These are phyloP conservation scores for Epichloe sibirici DNA, from an alignment of 2,329 filamentous ascomycete genomes.

Conservation along the genomic window DNA sequence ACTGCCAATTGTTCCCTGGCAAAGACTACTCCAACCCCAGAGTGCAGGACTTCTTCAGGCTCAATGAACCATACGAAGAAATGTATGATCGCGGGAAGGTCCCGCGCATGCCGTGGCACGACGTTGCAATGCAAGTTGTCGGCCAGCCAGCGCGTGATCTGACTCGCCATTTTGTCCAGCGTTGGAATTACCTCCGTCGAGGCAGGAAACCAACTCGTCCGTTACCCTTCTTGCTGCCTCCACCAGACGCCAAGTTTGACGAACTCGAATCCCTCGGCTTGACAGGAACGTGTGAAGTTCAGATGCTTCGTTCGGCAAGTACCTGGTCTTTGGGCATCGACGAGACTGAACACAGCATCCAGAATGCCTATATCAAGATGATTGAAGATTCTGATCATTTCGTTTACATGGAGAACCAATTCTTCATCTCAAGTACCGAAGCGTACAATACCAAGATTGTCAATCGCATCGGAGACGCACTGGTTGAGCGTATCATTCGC, in stretches of 20 bases:
- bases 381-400: slow-evolving; percentile 95
- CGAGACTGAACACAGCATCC: slow-evolving; percentile 84
- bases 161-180: slow-evolving; percentile 90
- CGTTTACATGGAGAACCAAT: slow-evolving; percentile 98
- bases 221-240: slow-evolving; percentile 83
- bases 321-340: slow-evolving; percentile 89
- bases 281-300: slow-evolving; percentile 89
- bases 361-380: slow-evolving; percentile 87
- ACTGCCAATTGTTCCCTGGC: slow-evolving; percentile 91
- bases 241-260: slow-evolving; percentile 76
- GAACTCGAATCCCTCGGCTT: slow-evolving; percentile 82
- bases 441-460: slow-evolving; percentile 78
- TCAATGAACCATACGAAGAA: slow-evolving; percentile 92
- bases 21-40: slow-evolving; percentile 98
- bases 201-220: slow-evolving; percentile 88
- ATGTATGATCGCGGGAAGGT: slow-evolving; percentile 91
- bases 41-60: slow-evolving; percentile 85
- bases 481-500: slow-evolving; percentile 82
- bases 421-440: slow-evolving; percentile 89
- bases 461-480: slow-evolving; percentile 87
- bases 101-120: slow-evolving; percentile 96
- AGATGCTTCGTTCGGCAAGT: slow-evolving; percentile 81
- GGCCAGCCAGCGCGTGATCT: slow-evolving; percentile 90
- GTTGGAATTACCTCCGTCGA: slow-evolving; percentile 93
- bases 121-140: slow-evolving; percentile 94